Percentiles rank a stretch among this genome's conserved stretches.
Evolutionary conservation across 441 rosid genomes (phyloP).

Genomic region (Aquilaria agallochum): DNA sequence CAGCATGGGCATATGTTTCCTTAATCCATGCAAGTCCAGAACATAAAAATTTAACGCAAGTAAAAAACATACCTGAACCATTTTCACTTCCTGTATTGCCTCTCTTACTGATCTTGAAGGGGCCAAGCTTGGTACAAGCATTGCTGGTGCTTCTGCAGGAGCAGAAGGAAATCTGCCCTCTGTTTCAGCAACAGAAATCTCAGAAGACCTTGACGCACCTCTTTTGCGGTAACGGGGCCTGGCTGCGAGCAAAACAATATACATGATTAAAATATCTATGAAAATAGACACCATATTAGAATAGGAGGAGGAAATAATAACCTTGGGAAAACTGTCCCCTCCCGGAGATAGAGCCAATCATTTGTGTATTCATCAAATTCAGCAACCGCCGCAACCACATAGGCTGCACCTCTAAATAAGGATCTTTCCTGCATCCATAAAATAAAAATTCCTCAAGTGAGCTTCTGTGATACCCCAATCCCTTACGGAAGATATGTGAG

Average conservation of each 20-base stretch:
- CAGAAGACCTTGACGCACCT: slow-evolving; percentile 39
- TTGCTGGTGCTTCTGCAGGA: slow-evolving; percentile 52
- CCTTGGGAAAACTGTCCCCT: slow-evolving; percentile 84
- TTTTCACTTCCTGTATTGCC: slow-evolving; percentile 69
- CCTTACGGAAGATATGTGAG: too few species aligned
- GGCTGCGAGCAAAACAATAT: slow-evolving; percentile 31
- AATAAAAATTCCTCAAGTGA: too few species aligned
- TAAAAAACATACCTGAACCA: slow-evolving; percentile 60
- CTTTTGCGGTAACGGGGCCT: slow-evolving; percentile 71
- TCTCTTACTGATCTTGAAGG: slow-evolving; percentile 73
- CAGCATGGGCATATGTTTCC: too few species aligned
- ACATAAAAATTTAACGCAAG: too few species aligned
- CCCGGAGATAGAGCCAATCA: slow-evolving; percentile 78
- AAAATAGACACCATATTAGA: not conserved
- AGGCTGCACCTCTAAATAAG: slow-evolving; percentile 63
- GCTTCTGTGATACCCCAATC: too few species aligned
- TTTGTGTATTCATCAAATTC: slow-evolving; percentile 90
- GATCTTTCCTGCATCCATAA: slow-evolving; percentile 67
- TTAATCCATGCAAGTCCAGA: too few species aligned
- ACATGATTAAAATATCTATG: slow-evolving; percentile 17
- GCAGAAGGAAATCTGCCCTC: slow-evolving; percentile 27
- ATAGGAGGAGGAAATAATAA: slow-evolving; percentile 27
- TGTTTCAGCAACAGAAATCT: slow-evolving; percentile 41
- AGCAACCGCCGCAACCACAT: slow-evolving; percentile 87
- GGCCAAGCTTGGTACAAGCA: slow-evolving; percentile 66